Base-by-base conservation (phyloP, 2,329 filamentous ascomycete genomes). In the Parascedosporium putredinis region DNA sequence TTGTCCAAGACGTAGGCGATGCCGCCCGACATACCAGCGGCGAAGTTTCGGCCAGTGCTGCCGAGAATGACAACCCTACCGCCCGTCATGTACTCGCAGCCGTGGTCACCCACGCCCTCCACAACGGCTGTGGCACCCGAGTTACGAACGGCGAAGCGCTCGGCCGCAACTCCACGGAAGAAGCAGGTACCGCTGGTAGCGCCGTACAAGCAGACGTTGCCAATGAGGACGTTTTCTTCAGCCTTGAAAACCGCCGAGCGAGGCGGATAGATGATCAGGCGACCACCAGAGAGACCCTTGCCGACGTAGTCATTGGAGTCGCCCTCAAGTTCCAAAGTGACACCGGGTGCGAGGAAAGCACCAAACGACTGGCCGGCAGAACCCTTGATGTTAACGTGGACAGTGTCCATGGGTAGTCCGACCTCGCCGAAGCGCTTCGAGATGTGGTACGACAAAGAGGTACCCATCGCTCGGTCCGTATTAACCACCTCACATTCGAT, bases 31-130 rank as follows among this genome's bases (percentile, higher is more conserved):
- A 97, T 97, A 75, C 91, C 91, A 54, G 91, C 91, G 59, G 90
- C 91, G 62, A 97, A 97, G 75, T 97, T 97, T 59, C 91, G 90
- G 43, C 91, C 91, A 62, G 89, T 95, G 60, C 79, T 81, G 52
- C 91, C 91, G 45, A 97, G 78, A 61, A 95, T 78, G 55, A 97
- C 73, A 47, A 96, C 76, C 62, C 90, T 88, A 63, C 91, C 91
- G 64, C 91, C 91, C 61, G 91, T 96, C 91, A 97, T 97, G 78
- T 97, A 97, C 75, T 97, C 91, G 64, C 90, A 96, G 55, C 88
- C 87, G 65, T 97, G 91, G 67, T 97, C 91, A 75, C 91, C 91
- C 56, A 95, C 80, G 70, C 91, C 91, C 69, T 97, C 91, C 54
- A 96, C 90, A 56, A 97, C 87, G n/a, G 91, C 89, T 24, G 84